Conservation (phyloP, 1,139 yeast genomes). For the Casaregolazyma lundiana region DNA sequence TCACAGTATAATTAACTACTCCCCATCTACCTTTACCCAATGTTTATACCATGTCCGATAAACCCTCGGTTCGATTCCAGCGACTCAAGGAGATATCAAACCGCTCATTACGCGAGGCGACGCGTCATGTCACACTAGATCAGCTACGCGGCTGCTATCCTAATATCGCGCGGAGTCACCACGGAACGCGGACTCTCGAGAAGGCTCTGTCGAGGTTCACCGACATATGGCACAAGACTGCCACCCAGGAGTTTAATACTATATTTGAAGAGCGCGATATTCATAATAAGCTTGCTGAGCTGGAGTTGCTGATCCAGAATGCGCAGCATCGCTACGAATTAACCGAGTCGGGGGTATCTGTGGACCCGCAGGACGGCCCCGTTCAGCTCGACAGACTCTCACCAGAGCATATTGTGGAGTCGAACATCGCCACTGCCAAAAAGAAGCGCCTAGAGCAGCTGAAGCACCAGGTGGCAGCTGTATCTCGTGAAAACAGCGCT, state of each 20-base stretch:
- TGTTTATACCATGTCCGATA: not conserved
- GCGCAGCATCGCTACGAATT: constrained; percentile 41
- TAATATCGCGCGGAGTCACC: constrained; percentile 41
- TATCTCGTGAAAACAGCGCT: constrained; percentile 17
- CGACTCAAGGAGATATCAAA: constrained; percentile 52
- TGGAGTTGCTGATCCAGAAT: constrained; percentile 59
- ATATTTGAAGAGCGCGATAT: constrained; percentile 63
- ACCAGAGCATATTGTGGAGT: constrained; percentile 30
- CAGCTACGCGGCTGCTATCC: constrained; percentile 68
- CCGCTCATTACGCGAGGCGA: constrained; percentile 67
- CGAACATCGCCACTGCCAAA: constrained; percentile 29
- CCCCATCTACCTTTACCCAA: no score
- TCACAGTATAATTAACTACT: no score
- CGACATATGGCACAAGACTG: constrained; percentile 55
- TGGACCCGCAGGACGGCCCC: constrained; percentile 22
- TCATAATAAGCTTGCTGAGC: constrained; percentile 50
- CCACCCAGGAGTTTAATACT: constrained; percentile 59
- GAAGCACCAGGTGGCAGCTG: constrained; percentile 20
- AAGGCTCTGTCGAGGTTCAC: constrained; percentile 59
- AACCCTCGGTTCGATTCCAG: constrained; percentile 43
- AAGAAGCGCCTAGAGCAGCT: constrained; percentile 22
- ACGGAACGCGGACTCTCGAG: constrained; percentile 50
- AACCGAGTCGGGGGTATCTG: not conserved
- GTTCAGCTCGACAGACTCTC: constrained; percentile 28
- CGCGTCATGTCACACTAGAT: constrained; percentile 55